Evolutionary conservation across 768 basidiomycete genomes (phyloP).

Genomic region (Suillus placidus): DNA sequence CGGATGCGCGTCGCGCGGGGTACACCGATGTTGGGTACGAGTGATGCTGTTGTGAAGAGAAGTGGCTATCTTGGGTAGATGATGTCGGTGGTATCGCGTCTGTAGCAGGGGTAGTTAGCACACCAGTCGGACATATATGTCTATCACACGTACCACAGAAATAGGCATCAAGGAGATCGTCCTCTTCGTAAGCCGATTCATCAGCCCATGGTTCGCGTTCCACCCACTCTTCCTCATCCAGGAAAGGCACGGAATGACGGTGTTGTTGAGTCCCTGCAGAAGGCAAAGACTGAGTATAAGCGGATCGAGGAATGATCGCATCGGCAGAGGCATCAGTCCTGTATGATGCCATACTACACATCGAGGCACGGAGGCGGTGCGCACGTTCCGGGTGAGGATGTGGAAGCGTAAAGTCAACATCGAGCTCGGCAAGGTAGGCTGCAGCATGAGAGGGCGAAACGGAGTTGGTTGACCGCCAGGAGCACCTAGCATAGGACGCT

Average conservation of each 20-base stretch:
- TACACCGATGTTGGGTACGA: slow-evolving; percentile 11
- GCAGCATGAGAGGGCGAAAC: slow-evolving; percentile 21
- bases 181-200: slow-evolving; percentile 30
- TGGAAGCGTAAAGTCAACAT: slow-evolving; percentile 30
- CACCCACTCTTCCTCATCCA: slow-evolving; percentile 25
- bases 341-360: slow-evolving; percentile 58
- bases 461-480: slow-evolving; percentile 38
- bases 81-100: slow-evolving; percentile 25
- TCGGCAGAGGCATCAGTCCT: slow-evolving; percentile 61
- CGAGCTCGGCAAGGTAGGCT: slow-evolving; percentile 35
- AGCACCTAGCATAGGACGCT: slow-evolving; percentile 26
- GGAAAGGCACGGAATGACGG: slow-evolving; percentile 17
- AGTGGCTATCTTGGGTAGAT: slow-evolving; percentile 19
- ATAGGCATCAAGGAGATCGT: slow-evolving; percentile 45
- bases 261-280: slow-evolving; percentile 18
- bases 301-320: slow-evolving; percentile 50
- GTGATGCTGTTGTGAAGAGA: slow-evolving; percentile 6
- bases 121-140: neutral
- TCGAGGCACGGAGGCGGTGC: slow-evolving; percentile 40
- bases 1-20: slow-evolving; percentile 31
- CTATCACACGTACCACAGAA: slow-evolving; percentile 37
- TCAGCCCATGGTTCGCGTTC: slow-evolving; percentile 27
- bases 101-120: slow-evolving; percentile 16
- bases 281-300: slow-evolving; percentile 13
- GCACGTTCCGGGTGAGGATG: slow-evolving; percentile 23